These are phyloP conservation scores for Fusarium domesticum DNA, from an alignment of 2,329 filamentous ascomycete genomes.

Conservation along the genomic window DNA sequence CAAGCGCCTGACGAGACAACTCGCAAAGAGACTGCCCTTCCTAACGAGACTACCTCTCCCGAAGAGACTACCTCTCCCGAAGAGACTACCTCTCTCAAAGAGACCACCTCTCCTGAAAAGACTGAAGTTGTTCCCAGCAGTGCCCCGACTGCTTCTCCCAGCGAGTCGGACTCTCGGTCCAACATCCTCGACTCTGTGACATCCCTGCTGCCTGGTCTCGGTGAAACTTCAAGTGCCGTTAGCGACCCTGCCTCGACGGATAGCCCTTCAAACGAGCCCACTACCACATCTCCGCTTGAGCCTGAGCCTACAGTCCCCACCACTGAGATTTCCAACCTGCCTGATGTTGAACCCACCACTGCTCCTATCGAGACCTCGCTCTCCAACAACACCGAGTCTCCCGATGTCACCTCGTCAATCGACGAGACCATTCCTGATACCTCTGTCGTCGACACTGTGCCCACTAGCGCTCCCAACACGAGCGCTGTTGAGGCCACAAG, in stretches of 20 bases:
- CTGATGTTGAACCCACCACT: slow-evolving; percentile 8
- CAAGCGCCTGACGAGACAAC: slow-evolving; percentile 10
- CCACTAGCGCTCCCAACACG: slow-evolving; percentile 12
- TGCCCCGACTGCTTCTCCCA: background rate
- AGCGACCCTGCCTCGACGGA: background rate
- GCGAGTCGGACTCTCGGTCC: background rate
- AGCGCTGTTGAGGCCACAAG: slow-evolving; percentile 11
- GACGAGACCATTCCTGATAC: background rate
- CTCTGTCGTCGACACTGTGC: background rate
- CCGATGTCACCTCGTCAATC: slow-evolving; percentile 1
- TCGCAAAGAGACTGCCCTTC: background rate
- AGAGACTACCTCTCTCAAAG: background rate
- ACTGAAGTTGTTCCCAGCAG: background rate
- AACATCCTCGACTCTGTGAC: background rate
- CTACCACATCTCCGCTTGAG: slow-evolving; percentile 11
- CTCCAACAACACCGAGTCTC: slow-evolving; percentile 9
- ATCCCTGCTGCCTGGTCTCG: background rate
- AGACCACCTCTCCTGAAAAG: background rate
- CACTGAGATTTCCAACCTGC: background rate
- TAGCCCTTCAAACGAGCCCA: slow-evolving; percentile 2
- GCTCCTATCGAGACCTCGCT: slow-evolving; percentile 8
- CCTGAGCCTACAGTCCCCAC: slow-evolving; percentile 12
- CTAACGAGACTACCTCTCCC: background rate
- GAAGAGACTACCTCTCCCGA: background rate
- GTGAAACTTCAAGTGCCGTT: background rate